A percentile compares a stretch with the other conserved stretches of the same genome.
These are phyloP conservation scores for Candida nemodendra DNA, from an alignment of 805 yeast species.

Conservation along the genomic window DNA sequence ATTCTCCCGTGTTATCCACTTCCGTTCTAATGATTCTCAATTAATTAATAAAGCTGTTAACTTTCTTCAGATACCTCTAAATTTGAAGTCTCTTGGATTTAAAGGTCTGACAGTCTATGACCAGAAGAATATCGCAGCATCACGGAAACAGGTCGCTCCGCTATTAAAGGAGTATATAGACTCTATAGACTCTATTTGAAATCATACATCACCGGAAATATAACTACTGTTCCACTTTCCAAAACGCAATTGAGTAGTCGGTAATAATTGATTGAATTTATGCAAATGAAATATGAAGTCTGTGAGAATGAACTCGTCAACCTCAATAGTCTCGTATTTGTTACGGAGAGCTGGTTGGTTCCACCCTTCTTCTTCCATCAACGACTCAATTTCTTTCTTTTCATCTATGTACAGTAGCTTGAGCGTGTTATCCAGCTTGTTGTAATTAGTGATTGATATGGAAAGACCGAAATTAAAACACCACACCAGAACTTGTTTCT, in stretches of 20 bases:
- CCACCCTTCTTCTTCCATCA: conserved; percentile 14
- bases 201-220: conserved; percentile 19
- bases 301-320: conserved; percentile 37
- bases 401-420: conserved; percentile 46
- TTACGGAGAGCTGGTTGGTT: conserved; percentile 12
- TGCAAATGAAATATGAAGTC: conserved; percentile 32
- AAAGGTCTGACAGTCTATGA: conserved; percentile 35
- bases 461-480: conserved; percentile 46
- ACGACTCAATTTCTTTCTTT: conserved; percentile 22
- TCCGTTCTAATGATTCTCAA: conserved; percentile 18
- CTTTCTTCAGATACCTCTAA: conserved; percentile 24
- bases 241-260: conserved; percentile 25
- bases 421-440: conserved; percentile 29
- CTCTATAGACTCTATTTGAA: not conserved
- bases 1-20: conserved; percentile 46
- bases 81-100: conserved; percentile 17
- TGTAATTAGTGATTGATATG: conserved; percentile 13
- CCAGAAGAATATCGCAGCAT: conserved; percentile 53
- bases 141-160: conserved; percentile 89
- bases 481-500: conserved; percentile 39
- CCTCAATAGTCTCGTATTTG: conserved; percentile 24
- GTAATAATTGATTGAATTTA: conserved; percentile 33
- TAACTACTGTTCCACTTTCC: conserved; percentile 33
- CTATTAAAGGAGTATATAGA: conserved; percentile 26
- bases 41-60: conserved; percentile 16